These are phyloP conservation scores for Stephanodiscus triporus DNA, from an alignment of 108 stramenopile genomes.

Conservation along the genomic window DNA sequence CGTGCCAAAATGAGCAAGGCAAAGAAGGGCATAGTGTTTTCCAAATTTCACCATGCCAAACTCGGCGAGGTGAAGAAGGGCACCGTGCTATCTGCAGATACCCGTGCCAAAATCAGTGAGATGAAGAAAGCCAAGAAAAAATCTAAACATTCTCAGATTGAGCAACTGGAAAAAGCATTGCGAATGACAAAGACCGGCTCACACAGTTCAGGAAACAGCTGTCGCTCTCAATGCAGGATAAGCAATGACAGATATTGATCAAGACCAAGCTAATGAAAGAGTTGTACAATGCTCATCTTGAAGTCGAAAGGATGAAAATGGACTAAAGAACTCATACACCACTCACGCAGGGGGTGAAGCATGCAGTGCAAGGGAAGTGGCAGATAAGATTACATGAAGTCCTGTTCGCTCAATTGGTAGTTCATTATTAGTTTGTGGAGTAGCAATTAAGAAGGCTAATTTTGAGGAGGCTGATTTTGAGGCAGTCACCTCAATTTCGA, in stretches of 20 bases:
- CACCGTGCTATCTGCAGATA: too few species aligned
- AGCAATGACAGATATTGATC: slow-evolving; percentile 14
- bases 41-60: too few species aligned
- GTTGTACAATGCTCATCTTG: background rate
- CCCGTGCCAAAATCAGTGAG: too few species aligned
- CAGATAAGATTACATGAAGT: slow-evolving; percentile 77
- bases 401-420: slow-evolving; percentile 47
- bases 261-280: slow-evolving; percentile 24
- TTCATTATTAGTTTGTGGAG: background rate
- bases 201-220: slow-evolving; percentile 23
- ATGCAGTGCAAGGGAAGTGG: slow-evolving; percentile 74
- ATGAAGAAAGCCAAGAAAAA: too few species aligned
- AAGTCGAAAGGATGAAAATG: slow-evolving; percentile 13
- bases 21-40: too few species aligned
- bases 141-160: background rate
- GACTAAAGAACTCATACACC: slow-evolving; percentile 65
- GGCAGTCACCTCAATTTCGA: background rate
- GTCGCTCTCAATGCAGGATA: slow-evolving; percentile 26
- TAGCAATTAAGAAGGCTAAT: background rate
- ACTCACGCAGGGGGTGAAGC: slow-evolving; percentile 86
- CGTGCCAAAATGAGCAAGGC: too few species aligned
- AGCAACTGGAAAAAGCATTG: too few species aligned
- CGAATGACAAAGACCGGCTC: slow-evolving; percentile 1
- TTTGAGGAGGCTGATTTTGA: background rate
- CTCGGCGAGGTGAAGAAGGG: too few species aligned